Conservation (phyloP, 768 basidiomycete species). For the Pleurotus sapidus region DNA sequence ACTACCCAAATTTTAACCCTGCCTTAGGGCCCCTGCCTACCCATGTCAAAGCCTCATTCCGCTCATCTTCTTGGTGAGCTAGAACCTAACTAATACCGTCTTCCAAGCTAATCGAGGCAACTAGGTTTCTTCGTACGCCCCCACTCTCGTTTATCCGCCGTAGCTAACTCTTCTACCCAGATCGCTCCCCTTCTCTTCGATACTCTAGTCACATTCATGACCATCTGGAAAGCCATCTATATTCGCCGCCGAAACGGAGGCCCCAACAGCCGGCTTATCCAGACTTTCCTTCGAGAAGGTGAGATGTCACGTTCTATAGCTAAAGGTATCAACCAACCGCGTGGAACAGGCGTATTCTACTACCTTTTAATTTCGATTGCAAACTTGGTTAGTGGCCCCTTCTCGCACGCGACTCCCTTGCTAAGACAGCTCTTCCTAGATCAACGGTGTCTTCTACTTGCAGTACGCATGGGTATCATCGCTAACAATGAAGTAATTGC, state of each 20-base stretch:
- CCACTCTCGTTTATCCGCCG: background rate
- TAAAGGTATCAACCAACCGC: background rate
- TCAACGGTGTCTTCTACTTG: slow-evolving; percentile 85
- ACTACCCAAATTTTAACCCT: too few relatives aligned
- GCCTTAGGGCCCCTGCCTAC: slow-evolving; percentile 65
- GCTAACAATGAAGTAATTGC: slow-evolving; percentile 11
- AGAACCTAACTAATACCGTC: slow-evolving; percentile 7
- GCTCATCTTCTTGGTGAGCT: slow-evolving; percentile 71
- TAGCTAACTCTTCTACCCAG: slow-evolving; percentile 30
- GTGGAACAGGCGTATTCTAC: slow-evolving; percentile 67
- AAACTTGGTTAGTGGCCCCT: slow-evolving; percentile 48
- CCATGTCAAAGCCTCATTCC: slow-evolving; percentile 79
- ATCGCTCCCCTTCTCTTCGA: slow-evolving; percentile 82
- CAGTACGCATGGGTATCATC: slow-evolving; percentile 45
- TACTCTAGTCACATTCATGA: slow-evolving; percentile 78
- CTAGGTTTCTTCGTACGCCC: slow-evolving; percentile 57
- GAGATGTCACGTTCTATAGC: slow-evolving; percentile 4
- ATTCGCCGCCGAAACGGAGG: slow-evolving; percentile 76
- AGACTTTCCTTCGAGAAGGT: slow-evolving; percentile 85
- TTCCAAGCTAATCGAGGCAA: background rate
- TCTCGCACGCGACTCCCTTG: background rate
- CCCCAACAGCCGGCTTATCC: slow-evolving; percentile 75
- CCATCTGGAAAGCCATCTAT: slow-evolving; percentile 73
- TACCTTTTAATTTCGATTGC: slow-evolving; percentile 85
- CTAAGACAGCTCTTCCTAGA: slow-evolving; percentile 24